phyloP scores from a whole-genome alignment of 495 filamentous ascomycete species.

The Tuber brumale region DNA sequence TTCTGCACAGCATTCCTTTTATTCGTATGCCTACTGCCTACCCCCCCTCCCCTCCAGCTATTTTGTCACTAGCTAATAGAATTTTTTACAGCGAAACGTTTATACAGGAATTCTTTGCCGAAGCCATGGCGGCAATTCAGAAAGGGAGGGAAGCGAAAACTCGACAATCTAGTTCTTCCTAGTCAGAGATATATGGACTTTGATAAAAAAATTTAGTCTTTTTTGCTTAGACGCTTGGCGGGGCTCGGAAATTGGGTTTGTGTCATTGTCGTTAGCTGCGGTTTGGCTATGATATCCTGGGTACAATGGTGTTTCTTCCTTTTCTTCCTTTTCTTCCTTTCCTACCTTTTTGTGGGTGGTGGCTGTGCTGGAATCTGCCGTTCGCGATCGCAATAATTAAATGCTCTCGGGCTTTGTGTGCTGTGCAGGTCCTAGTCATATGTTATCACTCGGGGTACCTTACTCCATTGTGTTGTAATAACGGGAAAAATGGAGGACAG shows the following conservation, averaged over 20 bases:
- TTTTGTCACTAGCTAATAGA: neutral
- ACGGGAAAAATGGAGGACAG: too few species aligned
- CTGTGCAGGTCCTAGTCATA: neutral
- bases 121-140: conserved; percentile 21
- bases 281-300: neutral
- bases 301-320: neutral
- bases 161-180: conserved; percentile 2
- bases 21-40: conserved; percentile 55
- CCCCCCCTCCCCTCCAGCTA: too few species aligned
- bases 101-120: conserved; percentile 38
- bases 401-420: neutral
- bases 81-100: conserved; percentile 30
- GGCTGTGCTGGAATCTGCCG: neutral
- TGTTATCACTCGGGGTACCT: neutral
- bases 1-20: conserved; percentile 74
- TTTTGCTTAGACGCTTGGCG: neutral
- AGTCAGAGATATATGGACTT: neutral
- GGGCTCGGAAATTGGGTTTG: neutral
- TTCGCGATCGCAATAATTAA: neutral
- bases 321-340: neutral
- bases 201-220: neutral
- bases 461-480: neutral
- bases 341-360: neutral
- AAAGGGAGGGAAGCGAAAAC: neutral
- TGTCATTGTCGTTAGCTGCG: neutral